A percentile compares a stretch with the other conserved stretches of the same genome.
Evolutionary conservation across 2,329 filamentous ascomycete genomes (phyloP).

Genomic region (Stemphylium vesicarium): DNA sequence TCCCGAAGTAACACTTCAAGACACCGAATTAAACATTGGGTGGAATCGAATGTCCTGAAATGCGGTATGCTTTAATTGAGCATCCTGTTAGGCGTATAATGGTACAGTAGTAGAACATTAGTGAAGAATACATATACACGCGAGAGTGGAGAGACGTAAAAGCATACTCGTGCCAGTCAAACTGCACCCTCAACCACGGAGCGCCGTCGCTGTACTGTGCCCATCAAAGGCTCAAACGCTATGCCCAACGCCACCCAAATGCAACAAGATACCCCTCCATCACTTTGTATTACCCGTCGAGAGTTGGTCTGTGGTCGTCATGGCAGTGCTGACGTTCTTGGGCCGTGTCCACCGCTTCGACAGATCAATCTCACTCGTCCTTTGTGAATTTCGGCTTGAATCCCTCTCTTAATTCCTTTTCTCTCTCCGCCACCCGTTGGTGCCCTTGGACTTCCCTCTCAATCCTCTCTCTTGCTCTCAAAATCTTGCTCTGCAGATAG

Average conservation of each 20-base stretch:
- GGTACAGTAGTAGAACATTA: constrained; percentile 26
- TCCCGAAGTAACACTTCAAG: neutral
- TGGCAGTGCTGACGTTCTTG: neutral
- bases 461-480: constrained; percentile 88
- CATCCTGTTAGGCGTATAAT: constrained; percentile 9
- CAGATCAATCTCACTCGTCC: constrained; percentile 56
- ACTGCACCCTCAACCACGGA: constrained; percentile 3
- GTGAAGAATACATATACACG: constrained; percentile 11
- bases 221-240: constrained; percentile 22
- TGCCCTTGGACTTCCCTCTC: constrained; percentile 82
- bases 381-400: constrained; percentile 97
- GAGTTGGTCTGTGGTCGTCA: neutral
- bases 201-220: constrained; percentile 15
- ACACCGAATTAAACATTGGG: neutral
- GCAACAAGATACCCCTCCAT: constrained; percentile 15
- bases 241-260: constrained; percentile 35
- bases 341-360: neutral
- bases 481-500: constrained; percentile 96
- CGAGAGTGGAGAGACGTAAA: constrained; percentile 26
- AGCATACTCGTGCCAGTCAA: constrained; percentile 9
- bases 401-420: constrained; percentile 80
- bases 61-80: neutral
- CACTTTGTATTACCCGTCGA: neutral
- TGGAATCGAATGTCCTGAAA: neutral
- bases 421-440: constrained; percentile 72